Percentiles rank a stretch among this genome's conserved stretches.
Evolutionary conservation across 495 filamentous ascomycete species (phyloP).

Genomic region (Elaphomyces granulatus): DNA sequence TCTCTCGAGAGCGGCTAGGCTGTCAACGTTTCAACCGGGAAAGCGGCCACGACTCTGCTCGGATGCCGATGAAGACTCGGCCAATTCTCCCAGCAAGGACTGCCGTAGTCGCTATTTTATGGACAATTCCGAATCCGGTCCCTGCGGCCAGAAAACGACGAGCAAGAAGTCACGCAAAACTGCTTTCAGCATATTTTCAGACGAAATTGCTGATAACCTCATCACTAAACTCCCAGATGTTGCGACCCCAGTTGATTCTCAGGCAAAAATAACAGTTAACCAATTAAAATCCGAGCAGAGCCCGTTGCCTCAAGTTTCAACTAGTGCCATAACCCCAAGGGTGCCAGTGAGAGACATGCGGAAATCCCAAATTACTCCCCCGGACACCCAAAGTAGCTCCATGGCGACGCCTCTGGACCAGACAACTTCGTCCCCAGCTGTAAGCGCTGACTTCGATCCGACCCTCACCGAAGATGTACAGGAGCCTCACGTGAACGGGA

Average conservation of each 20-base stretch:
- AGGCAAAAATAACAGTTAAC: constrained; percentile 13
- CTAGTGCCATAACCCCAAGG: too few relatives aligned
- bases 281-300: neutral
- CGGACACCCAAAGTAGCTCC: too few relatives aligned
- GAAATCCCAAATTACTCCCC: too few relatives aligned
- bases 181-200: constrained; percentile 47
- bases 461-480: constrained; percentile 20
- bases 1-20: constrained; percentile 27
- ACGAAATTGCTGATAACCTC: constrained; percentile 50
- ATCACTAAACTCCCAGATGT: constrained; percentile 39
- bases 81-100: constrained; percentile 17
- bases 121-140: constrained; percentile 24
- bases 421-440: too few relatives aligned
- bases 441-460: constrained; percentile 13
- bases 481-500: constrained; percentile 23
- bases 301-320: too few relatives aligned
- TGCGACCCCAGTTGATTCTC: constrained; percentile 10
- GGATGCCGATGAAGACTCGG: constrained; percentile 31
- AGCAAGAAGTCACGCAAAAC: constrained; percentile 35
- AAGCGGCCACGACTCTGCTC: constrained; percentile 53
- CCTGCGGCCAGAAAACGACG: constrained; percentile 33
- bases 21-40: constrained; percentile 31
- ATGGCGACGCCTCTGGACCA: too few relatives aligned
- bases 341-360: too few relatives aligned
- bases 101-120: constrained; percentile 47